Conservation (phyloP, 192 early-diverging fungal genomes). For the Entomortierella parvispora region DNA sequence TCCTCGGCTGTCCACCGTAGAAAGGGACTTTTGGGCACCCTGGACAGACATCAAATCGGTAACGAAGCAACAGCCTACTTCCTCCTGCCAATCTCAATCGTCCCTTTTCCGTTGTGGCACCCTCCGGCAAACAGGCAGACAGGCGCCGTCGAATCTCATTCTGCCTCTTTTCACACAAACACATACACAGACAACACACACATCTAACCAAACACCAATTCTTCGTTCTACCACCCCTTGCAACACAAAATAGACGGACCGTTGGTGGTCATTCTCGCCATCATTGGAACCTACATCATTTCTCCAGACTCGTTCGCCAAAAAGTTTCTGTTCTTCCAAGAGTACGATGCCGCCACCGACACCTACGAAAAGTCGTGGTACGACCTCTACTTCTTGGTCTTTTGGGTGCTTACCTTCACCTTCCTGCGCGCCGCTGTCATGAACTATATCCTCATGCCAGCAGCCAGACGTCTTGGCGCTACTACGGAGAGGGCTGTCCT, state of each 20-base stretch:
- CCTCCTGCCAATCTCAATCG: background rate
- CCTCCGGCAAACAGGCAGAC: too few relatives aligned
- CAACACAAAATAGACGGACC: slow-evolving; percentile 23
- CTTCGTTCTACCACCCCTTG: too few relatives aligned
- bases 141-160: background rate
- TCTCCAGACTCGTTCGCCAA: slow-evolving; percentile 36
- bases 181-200: background rate
- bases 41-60: slow-evolving; percentile 51
- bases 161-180: background rate
- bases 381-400: slow-evolving; percentile 70
- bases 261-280: slow-evolving; percentile 31
- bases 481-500: slow-evolving; percentile 27
- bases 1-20: slow-evolving; percentile 17
- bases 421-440: slow-evolving; percentile 68
- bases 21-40: slow-evolving; percentile 28
- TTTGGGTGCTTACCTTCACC: slow-evolving; percentile 72
- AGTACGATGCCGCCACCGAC: slow-evolving; percentile 22
- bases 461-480: slow-evolving; percentile 50
- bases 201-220: too few relatives aligned
- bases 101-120: background rate
- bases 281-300: slow-evolving; percentile 23
- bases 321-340: slow-evolving; percentile 53
- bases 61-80: slow-evolving; percentile 9
- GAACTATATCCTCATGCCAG: slow-evolving; percentile 61
- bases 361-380: slow-evolving; percentile 62